Percentiles rank a stretch among this genome's conserved stretches.
Evolutionary conservation across 495 filamentous ascomycete species (phyloP).

Genomic region (Lichina pygmaea): DNA sequence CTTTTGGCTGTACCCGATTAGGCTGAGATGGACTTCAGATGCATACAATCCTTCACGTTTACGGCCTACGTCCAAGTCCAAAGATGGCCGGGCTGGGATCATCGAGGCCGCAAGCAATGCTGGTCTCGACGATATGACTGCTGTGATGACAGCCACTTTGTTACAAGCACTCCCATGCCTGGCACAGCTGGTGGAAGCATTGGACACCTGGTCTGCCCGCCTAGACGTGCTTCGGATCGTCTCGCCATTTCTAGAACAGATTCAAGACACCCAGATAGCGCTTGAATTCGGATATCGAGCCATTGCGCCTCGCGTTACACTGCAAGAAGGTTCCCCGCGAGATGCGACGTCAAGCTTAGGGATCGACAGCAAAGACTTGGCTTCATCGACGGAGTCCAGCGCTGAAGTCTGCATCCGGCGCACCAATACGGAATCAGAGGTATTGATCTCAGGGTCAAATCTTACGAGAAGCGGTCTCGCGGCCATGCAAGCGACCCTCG

Average conservation of each 20-base stretch:
- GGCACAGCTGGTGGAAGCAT: conserved; percentile 36
- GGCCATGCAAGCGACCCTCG: conserved; percentile 13
- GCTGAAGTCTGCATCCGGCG: too few relatives aligned
- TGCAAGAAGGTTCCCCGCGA: too few relatives aligned
- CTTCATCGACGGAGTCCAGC: too few relatives aligned
- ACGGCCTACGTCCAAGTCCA: conserved; percentile 25
- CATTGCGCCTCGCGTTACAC: conserved; percentile 14
- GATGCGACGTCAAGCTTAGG: too few relatives aligned
- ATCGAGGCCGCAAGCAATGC: conserved; percentile 17
- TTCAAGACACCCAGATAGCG: conserved; percentile 33
- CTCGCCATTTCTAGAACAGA: conserved; percentile 35
- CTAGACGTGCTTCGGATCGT: conserved; percentile 44
- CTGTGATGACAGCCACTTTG: conserved; percentile 68
- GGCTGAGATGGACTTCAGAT: conserved; percentile 12
- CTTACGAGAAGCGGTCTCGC: conserved; percentile 26
- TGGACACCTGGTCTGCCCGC: conserved; percentile 53
- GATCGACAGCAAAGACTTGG: too few relatives aligned
- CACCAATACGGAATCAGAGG: background rate
- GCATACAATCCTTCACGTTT: conserved; percentile 36
- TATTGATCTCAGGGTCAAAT: background rate
- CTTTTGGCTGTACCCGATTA: background rate
- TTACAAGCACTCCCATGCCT: conserved; percentile 63
- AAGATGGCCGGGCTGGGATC: conserved; percentile 19
- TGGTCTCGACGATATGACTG: conserved; percentile 59
- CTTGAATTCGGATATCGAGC: conserved; percentile 34